Conservation (phyloP, 1,284 basidiomycete species). For the Crocinoboletus sp. region DNA sequence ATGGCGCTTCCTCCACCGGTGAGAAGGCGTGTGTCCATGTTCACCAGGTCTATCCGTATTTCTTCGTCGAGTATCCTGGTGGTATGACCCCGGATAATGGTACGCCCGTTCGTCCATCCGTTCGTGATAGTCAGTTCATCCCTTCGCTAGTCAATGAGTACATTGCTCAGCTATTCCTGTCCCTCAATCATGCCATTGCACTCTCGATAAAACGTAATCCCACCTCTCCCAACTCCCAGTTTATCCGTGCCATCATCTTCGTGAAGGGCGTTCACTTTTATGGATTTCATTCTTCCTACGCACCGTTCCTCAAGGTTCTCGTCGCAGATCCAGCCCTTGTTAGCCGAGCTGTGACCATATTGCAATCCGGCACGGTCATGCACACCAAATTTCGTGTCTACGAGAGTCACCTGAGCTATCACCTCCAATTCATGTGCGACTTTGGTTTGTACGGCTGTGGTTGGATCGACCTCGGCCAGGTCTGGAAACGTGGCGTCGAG, state of each 20-base stretch:
- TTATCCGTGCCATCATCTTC: slow-evolving; percentile 69
- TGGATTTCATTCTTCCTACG: slow-evolving; percentile 85
- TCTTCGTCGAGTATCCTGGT: slow-evolving; percentile 67
- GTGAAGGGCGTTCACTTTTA: slow-evolving; percentile 97
- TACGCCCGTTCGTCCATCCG: slow-evolving; percentile 24
- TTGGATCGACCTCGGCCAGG: slow-evolving; percentile 69
- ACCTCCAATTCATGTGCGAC: slow-evolving; percentile 94
- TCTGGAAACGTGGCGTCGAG: slow-evolving; percentile 48
- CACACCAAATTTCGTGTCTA: slow-evolving; percentile 73
- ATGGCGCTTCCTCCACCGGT: slow-evolving; percentile 77
- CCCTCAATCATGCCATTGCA: slow-evolving; percentile 76
- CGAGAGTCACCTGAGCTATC: slow-evolving; percentile 88
- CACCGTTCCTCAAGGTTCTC: slow-evolving; percentile 88
- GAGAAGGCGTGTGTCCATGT: slow-evolving; percentile 85
- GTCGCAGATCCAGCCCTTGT: slow-evolving; percentile 69
- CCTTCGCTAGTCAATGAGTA: slow-evolving; percentile 57
- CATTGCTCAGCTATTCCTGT: slow-evolving; percentile 59
- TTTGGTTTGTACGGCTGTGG: slow-evolving; percentile 96
- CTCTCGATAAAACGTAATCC: slow-evolving; percentile 67
- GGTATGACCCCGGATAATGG: slow-evolving; percentile 49
- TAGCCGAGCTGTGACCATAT: slow-evolving; percentile 66
- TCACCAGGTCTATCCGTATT: slow-evolving; percentile 85
- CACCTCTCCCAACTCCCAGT: slow-evolving; percentile 49
- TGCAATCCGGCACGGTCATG: slow-evolving; percentile 81
- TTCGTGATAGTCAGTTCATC: slow-evolving; percentile 5